Evolutionary conservation across 2,329 filamentous ascomycete species (phyloP).

Genomic region (Lachnellula subtilissima): DNA sequence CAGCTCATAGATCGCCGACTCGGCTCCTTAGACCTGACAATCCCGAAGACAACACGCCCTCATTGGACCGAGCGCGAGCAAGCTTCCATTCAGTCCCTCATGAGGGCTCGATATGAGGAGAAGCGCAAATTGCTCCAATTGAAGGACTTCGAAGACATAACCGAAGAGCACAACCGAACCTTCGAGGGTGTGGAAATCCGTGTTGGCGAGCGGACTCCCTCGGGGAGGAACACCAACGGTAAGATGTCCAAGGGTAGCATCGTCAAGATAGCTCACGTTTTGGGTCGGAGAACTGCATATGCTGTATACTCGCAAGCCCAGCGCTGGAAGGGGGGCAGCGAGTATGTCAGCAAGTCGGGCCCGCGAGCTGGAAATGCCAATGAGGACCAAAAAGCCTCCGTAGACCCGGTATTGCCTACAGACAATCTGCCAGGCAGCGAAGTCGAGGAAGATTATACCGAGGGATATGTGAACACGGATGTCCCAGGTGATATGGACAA

Average conservation of each 20-base stretch:
- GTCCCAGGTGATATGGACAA: too few species aligned
- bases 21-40: neutral
- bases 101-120: neutral
- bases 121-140: neutral
- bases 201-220: neutral
- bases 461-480: too few species aligned
- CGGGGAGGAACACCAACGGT: neutral
- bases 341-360: neutral
- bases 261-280: neutral
- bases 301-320: neutral
- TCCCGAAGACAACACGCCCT: neutral
- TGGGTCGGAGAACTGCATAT: neutral
- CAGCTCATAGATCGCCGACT: neutral
- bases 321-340: neutral
- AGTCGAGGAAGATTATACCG: too few species aligned
- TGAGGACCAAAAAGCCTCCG: too few species aligned
- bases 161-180: neutral
- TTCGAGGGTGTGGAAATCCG: neutral
- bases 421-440: too few species aligned
- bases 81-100: neutral
- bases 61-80: neutral
- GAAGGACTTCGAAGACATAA: neutral
- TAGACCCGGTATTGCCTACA: too few species aligned
- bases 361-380: too few species aligned
- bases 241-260: neutral